Conservation (phyloP, 2,329 filamentous ascomycete genomes). For the Rhinocladiella mackenziei region DNA sequence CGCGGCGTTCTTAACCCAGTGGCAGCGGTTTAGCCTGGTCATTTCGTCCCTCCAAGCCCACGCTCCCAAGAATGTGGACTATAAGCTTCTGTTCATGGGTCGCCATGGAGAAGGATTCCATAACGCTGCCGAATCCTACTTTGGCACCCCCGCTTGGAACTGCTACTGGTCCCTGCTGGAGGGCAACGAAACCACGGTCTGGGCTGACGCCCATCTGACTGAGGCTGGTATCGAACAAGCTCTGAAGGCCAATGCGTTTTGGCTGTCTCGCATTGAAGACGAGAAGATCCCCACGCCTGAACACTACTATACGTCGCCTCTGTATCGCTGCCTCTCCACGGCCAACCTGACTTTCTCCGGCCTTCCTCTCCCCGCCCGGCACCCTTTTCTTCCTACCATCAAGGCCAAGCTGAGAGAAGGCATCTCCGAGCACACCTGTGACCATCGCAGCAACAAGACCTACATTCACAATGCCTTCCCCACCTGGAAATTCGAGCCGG, state of each 20-base stretch:
- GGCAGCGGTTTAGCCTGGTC: conserved; percentile 51
- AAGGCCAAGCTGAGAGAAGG: conserved; percentile 60
- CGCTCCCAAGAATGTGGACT: conserved; percentile 39
- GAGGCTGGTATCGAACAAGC: conserved; percentile 51
- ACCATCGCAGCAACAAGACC: conserved; percentile 50
- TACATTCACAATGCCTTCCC: conserved; percentile 50
- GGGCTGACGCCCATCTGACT: conserved; percentile 58
- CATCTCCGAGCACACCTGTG: conserved; percentile 59
- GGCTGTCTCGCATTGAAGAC: conserved; percentile 45
- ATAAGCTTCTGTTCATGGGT: conserved; percentile 56
- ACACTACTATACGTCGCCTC: conserved; percentile 55
- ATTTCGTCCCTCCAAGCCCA: conserved; percentile 45
- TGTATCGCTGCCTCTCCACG: conserved; percentile 57
- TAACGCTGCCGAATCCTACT: conserved; percentile 57
- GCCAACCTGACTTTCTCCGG: conserved; percentile 52
- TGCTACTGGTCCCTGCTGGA: conserved; percentile 58
- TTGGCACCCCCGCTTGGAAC: conserved; percentile 59
- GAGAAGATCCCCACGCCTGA: conserved; percentile 52
- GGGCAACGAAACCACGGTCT: conserved; percentile 52
- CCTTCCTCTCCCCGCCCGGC: conserved; percentile 43
- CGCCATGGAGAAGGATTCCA: conserved; percentile 60
- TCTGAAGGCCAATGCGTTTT: conserved; percentile 45
- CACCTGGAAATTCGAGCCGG: conserved; percentile 48
- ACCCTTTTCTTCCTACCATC: conserved; percentile 51
- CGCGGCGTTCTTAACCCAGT: conserved; percentile 46